Evolutionary conservation across 2,329 filamentous ascomycete species (phyloP).

Genomic region (Aspergillus sp.): DNA sequence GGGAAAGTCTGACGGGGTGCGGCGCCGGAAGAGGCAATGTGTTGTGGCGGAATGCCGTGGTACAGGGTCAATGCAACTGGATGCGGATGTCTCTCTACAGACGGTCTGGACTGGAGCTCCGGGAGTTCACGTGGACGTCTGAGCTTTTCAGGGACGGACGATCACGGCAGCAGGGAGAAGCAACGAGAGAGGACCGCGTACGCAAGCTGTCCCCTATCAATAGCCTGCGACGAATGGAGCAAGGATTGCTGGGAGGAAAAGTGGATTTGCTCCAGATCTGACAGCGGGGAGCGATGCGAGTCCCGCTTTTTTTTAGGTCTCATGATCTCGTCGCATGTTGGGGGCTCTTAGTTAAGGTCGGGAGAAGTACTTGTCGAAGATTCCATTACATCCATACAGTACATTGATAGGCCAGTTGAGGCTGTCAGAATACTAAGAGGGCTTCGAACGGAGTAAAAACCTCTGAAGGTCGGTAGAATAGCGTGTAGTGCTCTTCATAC

Average conservation of each 20-base stretch:
- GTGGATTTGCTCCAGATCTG: slow-evolving; percentile 17
- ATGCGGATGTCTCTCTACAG: not conserved
- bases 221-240: not conserved
- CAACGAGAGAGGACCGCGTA: not conserved
- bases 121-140: slow-evolving; percentile 4
- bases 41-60: not conserved
- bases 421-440: too few species aligned
- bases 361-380: too few species aligned
- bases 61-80: not conserved
- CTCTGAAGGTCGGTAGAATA: too few species aligned
- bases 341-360: not conserved
- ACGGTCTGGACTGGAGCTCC: slow-evolving; percentile 1
- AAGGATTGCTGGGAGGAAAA: not conserved
- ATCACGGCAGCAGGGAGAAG: not conserved
- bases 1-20: too few species aligned
- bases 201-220: slow-evolving; percentile 1
- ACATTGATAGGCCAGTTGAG: too few species aligned
- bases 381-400: too few species aligned
- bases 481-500: too few species aligned
- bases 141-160: slow-evolving; percentile 3
- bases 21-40: slow-evolving; percentile 4
- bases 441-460: too few species aligned
- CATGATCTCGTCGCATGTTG: slow-evolving; percentile 20
- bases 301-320: slow-evolving; percentile 19
- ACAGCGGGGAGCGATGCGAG: slow-evolving; percentile 18